These are phyloP conservation scores for Heliamphora exappendiculata DNA, from an alignment of 148 eudicot species.

Conservation along the genomic window DNA sequence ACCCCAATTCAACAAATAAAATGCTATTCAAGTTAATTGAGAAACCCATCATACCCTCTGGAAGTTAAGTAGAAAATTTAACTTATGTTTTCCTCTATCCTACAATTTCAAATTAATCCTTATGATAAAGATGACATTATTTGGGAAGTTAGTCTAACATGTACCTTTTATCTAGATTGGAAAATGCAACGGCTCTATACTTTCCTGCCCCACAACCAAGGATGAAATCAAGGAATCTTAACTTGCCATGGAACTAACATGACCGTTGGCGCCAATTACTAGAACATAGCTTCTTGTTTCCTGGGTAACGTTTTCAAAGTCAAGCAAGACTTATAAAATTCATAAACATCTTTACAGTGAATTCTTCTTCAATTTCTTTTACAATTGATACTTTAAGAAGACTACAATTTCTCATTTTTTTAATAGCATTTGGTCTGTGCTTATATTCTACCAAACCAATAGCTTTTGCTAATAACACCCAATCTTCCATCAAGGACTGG, in stretches of 20 bases:
- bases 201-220: background rate
- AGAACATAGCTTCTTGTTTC: background rate
- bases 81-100: background rate
- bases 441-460: background rate
- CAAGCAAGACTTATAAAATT: background rate
- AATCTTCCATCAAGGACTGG: background rate
- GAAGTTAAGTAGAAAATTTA: background rate
- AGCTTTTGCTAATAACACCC: background rate
- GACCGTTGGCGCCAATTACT: background rate
- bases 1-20: constrained; percentile 5
- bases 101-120: background rate
- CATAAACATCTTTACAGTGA: background rate
- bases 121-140: background rate
- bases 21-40: background rate
- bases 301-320: background rate
- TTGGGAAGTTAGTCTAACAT: background rate
- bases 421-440: background rate
- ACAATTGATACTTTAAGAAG: background rate
- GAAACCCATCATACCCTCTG: background rate
- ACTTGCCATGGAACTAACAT: background rate
- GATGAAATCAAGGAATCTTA: background rate
- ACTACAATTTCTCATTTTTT: background rate
- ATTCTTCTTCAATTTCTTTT: background rate
- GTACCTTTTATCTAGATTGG: background rate
- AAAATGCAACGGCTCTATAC: background rate